A percentile compares a stretch with the other conserved stretches of the same genome.
These are phyloP conservation scores for Rhodotorula graminis DNA, from an alignment of 768 basidiomycete species.

Conservation along the genomic window DNA sequence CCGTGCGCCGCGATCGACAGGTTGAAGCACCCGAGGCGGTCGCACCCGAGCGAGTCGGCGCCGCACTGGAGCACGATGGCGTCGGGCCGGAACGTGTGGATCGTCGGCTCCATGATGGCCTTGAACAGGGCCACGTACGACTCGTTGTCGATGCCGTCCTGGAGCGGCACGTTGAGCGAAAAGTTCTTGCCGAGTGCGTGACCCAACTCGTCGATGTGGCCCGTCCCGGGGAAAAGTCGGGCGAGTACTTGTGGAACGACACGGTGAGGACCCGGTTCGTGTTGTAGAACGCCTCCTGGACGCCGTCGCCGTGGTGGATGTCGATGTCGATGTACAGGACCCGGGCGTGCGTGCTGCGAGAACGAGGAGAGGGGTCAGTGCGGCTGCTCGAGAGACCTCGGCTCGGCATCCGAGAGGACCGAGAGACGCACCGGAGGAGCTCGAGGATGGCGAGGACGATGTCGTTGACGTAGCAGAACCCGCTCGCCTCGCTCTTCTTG, in stretches of 20 bases:
- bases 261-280: constrained; percentile 98
- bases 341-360: constrained; percentile 73
- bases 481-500: constrained; percentile 94
- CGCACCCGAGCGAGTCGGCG: constrained; percentile 91
- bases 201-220: constrained; percentile 84
- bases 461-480: constrained; percentile 91
- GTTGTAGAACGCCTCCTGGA: constrained; percentile 92
- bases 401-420: no score
- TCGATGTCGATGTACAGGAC: constrained; percentile 99
- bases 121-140: constrained; percentile 95
- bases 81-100: constrained; percentile 78
- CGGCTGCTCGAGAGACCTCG: not conserved
- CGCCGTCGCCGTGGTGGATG: constrained; percentile 97
- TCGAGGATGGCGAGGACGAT: constrained; percentile 79
- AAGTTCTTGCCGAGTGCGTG: constrained; percentile 86
- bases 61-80: constrained; percentile 95
- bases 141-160: constrained; percentile 94
- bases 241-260: constrained; percentile 96
- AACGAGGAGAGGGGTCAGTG: no score
- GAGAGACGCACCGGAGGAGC: constrained; percentile 62
- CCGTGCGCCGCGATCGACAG: constrained; percentile 95
- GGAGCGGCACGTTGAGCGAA: constrained; percentile 86
- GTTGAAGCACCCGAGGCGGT: constrained; percentile 94
- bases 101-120: constrained; percentile 88
- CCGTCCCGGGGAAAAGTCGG: constrained; percentile 96